phyloP scores from a whole-genome alignment of 495 filamentous ascomycete genomes.

The Viridothelium virens region DNA sequence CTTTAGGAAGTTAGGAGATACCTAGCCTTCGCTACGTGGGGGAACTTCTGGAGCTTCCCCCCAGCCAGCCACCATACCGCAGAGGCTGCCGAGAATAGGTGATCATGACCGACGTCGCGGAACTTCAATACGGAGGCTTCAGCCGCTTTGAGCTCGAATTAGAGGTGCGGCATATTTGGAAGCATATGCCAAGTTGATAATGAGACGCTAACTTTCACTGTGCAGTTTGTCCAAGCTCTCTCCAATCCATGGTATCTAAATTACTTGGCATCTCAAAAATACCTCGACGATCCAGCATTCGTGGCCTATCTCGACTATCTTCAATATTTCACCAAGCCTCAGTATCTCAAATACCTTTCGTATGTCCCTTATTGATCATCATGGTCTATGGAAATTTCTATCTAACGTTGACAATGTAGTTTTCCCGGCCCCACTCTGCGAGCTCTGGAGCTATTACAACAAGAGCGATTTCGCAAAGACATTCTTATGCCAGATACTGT shows the following conservation, averaged over 20 bases:
- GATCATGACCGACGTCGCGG: not conserved
- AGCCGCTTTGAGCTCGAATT: slow-evolving; percentile 68
- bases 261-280: slow-evolving; percentile 52
- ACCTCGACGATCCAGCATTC: slow-evolving; percentile 58
- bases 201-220: slow-evolving; percentile 36
- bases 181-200: not conserved
- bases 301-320: slow-evolving; percentile 76
- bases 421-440: slow-evolving; percentile 80
- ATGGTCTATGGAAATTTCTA: not conserved
- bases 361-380: slow-evolving; percentile 16
- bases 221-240: slow-evolving; percentile 78
- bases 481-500: slow-evolving; percentile 70
- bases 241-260: slow-evolving; percentile 74
- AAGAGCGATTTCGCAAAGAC: slow-evolving; percentile 73
- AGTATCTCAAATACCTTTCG: slow-evolving; percentile 71
- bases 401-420: slow-evolving; percentile 20
- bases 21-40: not conserved
- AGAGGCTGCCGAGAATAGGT: not conserved
- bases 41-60: not conserved
- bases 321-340: slow-evolving; percentile 74
- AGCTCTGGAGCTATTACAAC: slow-evolving; percentile 72
- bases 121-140: slow-evolving; percentile 48
- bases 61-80: not conserved
- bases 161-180: slow-evolving; percentile 43
- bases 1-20: not conserved